Conservation (phyloP, 257 asterid species). For the Nyctanthes arbortristis region DNA sequence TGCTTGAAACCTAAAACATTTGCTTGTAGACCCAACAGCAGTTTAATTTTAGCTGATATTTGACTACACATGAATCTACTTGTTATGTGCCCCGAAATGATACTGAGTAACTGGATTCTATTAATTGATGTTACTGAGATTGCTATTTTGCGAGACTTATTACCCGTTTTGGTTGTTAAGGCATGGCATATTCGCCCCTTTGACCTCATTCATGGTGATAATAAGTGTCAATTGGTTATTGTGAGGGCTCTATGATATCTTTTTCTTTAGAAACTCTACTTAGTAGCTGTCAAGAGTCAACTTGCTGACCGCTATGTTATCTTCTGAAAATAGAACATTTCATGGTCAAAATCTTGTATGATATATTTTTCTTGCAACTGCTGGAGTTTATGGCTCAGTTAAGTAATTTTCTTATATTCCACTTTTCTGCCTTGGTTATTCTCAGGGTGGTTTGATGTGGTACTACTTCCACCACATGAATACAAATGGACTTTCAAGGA, state of each 20-base stretch:
- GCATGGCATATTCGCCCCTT: neutral
- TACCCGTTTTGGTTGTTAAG: neutral
- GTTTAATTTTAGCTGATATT: conserved; percentile 22
- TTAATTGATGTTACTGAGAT: neutral
- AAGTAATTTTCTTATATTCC: conserved; percentile 15
- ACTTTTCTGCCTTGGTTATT: conserved; percentile 20
- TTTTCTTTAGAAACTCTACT: neutral
- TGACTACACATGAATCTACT: conserved; percentile 7
- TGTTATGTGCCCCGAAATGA: conserved; percentile 18
- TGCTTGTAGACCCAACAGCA: conserved; percentile 17
- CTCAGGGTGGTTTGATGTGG: conserved; percentile 96
- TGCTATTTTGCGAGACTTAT: neutral
- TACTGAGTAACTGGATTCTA: conserved; percentile 13
- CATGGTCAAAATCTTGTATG: conserved; percentile 4
- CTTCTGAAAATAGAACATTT: neutral
- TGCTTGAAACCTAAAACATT: conserved; percentile 14
- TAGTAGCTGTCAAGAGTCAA: neutral
- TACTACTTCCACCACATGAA: conserved; percentile 68
- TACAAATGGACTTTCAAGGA: conserved; percentile 92
- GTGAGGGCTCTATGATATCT: neutral
- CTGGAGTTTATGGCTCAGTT: conserved; percentile 2
- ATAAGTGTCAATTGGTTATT: conserved; percentile 7
- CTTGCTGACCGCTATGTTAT: neutral
- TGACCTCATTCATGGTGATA: neutral
- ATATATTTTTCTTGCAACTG: conserved; percentile 6